Conservation (phyloP, 495 filamentous ascomycete genomes). For the Ramalina intermedia region DNA sequence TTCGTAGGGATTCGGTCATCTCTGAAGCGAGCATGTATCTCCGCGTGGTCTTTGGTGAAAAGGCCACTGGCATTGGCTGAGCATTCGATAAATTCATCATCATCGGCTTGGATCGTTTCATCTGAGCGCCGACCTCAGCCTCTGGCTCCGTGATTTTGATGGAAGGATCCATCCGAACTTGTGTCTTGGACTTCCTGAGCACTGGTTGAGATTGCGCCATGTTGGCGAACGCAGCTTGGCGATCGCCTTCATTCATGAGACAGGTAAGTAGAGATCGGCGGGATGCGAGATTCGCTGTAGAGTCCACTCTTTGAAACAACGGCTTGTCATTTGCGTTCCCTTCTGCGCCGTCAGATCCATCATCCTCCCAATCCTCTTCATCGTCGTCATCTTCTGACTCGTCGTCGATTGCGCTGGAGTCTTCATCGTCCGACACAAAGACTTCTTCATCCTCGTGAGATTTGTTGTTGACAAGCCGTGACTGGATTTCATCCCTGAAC, state of each 20-base stretch:
- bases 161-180: constrained; percentile 61
- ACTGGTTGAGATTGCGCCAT: constrained; percentile 58
- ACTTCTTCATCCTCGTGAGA: constrained; percentile 54
- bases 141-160: constrained; percentile 55
- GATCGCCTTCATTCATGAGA: constrained; percentile 62
- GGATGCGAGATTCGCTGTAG: constrained; percentile 69
- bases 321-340: constrained; percentile 62
- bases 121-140: constrained; percentile 50
- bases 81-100: constrained; percentile 55
- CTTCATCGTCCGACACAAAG: constrained; percentile 56
- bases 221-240: constrained; percentile 49
- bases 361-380: constrained; percentile 74
- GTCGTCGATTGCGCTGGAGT: constrained; percentile 60
- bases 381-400: constrained; percentile 84
- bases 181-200: constrained; percentile 60
- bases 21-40: constrained; percentile 95
- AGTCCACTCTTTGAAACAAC: constrained; percentile 82
- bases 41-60: constrained; percentile 83
- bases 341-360: constrained; percentile 70
- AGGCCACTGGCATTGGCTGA: constrained; percentile 47
- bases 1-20: constrained; percentile 65
- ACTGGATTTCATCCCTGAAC: constrained; percentile 64
- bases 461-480: constrained; percentile 43
- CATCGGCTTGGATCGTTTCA: constrained; percentile 76
- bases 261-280: constrained; percentile 80